Percentiles rank a stretch among this genome's conserved stretches.
These are phyloP conservation scores for Penicillium malachiteum DNA, from an alignment of 495 filamentous ascomycete genomes.

Conservation along the genomic window DNA sequence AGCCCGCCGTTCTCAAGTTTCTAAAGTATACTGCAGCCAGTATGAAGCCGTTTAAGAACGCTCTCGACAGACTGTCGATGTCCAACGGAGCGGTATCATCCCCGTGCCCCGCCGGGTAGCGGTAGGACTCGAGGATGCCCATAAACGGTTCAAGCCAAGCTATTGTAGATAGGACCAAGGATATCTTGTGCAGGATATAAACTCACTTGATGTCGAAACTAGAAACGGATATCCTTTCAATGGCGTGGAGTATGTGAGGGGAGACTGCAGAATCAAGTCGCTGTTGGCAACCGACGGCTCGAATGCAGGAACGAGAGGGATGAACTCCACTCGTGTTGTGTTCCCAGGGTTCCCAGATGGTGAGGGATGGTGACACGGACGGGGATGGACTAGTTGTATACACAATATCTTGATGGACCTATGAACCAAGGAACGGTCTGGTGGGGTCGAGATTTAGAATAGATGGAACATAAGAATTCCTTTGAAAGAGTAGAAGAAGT, in stretches of 20 bases:
- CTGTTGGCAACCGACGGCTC: conserved; percentile 21
- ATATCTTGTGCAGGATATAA: conserved; percentile 4
- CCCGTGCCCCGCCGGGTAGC: conserved; percentile 15
- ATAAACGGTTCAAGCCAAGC: conserved; percentile 20
- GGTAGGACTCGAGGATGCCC: conserved; percentile 12
- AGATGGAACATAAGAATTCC: too few species aligned
- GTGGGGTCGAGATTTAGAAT: neutral
- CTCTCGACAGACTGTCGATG: conserved; percentile 4
- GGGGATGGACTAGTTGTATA: conserved; percentile 26
- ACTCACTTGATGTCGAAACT: conserved; percentile 6
- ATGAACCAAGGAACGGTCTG: neutral
- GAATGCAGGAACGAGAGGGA: conserved; percentile 20
- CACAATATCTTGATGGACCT: conserved; percentile 21
- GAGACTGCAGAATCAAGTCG: conserved; percentile 19
- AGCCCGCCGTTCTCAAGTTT: neutral
- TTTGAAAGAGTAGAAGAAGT: conserved; percentile 7
- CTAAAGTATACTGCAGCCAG: neutral
- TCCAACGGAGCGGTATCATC: conserved; percentile 13
- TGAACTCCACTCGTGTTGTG: conserved; percentile 14
- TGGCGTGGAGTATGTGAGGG: conserved; percentile 10
- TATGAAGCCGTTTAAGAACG: conserved; percentile 5
- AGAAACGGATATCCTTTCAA: neutral
- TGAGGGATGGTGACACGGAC: conserved; percentile 13
- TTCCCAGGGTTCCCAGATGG: conserved; percentile 3
- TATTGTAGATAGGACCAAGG: conserved; percentile 19